These are phyloP conservation scores for Coniosporium tulheliwenetii DNA, from an alignment of 2,329 filamentous ascomycete genomes.

Conservation along the genomic window DNA sequence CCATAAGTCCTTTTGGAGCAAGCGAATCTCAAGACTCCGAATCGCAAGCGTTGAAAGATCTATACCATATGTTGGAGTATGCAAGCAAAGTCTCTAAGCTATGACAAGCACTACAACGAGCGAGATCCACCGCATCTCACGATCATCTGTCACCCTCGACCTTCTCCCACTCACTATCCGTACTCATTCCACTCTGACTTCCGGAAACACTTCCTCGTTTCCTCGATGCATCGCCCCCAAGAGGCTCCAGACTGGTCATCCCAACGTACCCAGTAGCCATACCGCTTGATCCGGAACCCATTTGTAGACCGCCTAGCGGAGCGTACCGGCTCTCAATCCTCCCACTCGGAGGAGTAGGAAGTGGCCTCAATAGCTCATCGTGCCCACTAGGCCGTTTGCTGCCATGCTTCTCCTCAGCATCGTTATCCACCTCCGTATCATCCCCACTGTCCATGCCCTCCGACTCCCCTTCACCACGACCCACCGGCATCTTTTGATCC, in stretches of 20 bases:
- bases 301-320: neutral
- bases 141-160: slow-evolving; percentile 54
- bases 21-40: too few species aligned
- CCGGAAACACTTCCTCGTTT: slow-evolving; percentile 7
- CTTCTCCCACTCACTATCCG: slow-evolving; percentile 96
- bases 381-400: slow-evolving; percentile 5
- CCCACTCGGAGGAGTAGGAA: too few species aligned
- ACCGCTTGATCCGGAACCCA: neutral
- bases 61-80: too few species aligned
- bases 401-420: slow-evolving; percentile 7
- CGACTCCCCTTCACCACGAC: slow-evolving; percentile 21
- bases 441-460: slow-evolving; percentile 27
- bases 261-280: too few species aligned
- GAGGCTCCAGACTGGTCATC: neutral
- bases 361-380: slow-evolving; percentile 2
- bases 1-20: too few species aligned
- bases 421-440: slow-evolving; percentile 31
- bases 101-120: too few species aligned
- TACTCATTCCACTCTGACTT: slow-evolving; percentile 32
- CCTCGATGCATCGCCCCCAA: slow-evolving; percentile 3
- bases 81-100: too few species aligned
- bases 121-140: slow-evolving; percentile 17
- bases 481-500: slow-evolving; percentile 8
- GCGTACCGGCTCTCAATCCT: neutral
- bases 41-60: too few species aligned